These are phyloP conservation scores for Keqinozyma sinolaborantium DNA, from an alignment of 1,139 yeast genomes.

Conservation along the genomic window DNA sequence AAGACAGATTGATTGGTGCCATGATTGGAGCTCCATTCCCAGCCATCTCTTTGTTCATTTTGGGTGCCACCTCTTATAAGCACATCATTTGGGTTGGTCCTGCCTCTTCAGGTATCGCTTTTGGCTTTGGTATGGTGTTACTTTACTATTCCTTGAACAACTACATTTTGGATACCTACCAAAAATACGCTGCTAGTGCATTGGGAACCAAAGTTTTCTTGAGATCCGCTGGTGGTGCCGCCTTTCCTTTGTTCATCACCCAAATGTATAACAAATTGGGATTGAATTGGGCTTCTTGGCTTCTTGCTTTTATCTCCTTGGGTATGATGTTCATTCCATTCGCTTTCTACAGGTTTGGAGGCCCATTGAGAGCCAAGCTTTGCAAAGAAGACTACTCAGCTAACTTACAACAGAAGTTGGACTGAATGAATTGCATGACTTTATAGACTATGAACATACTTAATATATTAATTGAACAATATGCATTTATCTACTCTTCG, in stretches of 20 bases:
- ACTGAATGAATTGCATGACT: conserved; percentile 1
- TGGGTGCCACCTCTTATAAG: conserved; percentile 83
- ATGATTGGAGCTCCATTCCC: conserved; percentile 90
- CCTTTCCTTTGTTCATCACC: conserved; percentile 84
- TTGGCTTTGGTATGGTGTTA: conserved; percentile 90
- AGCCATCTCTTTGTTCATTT: conserved; percentile 78
- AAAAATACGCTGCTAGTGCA: conserved; percentile 86
- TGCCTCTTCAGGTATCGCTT: conserved; percentile 83
- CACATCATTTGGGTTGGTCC: conserved; percentile 93
- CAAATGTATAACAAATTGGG: conserved; percentile 78
- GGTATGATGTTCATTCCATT: conserved; percentile 85
- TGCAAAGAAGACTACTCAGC: conserved; percentile 63
- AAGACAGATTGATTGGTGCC: conserved; percentile 83
- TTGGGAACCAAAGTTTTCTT: conserved; percentile 86
- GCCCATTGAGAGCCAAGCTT: conserved; percentile 54
- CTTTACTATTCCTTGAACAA: conserved; percentile 84
- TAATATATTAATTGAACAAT: not conserved
- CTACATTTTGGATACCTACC: conserved; percentile 84
- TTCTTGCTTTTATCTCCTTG: conserved; percentile 77
- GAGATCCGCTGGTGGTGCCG: conserved; percentile 86
- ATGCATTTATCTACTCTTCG: conserved; percentile 4
- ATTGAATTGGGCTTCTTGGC: conserved; percentile 78
- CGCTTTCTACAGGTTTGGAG: conserved; percentile 71
- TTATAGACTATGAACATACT: not conserved
- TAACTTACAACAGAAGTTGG: conserved; percentile 5